Conservation (phyloP, 768 basidiomycete genomes). For the Serendipita sp. region DNA sequence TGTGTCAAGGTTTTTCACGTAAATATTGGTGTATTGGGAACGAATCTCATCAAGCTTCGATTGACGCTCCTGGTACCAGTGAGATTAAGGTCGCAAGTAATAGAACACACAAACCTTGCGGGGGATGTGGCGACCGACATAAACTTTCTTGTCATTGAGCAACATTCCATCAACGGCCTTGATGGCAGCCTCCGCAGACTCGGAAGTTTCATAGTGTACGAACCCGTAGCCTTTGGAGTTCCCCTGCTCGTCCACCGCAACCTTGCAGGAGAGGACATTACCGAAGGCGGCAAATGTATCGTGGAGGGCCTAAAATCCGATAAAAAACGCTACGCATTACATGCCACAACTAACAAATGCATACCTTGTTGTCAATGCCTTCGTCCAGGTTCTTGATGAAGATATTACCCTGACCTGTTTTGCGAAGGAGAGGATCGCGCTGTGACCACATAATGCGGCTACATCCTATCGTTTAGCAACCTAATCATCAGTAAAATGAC, state of each 20-base stretch:
- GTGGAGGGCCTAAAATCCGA: constrained; percentile 62
- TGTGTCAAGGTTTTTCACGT: constrained; percentile 88
- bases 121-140: constrained; percentile 91
- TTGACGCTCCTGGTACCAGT: constrained; percentile 65
- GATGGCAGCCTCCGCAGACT: constrained; percentile 90
- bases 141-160: constrained; percentile 99
- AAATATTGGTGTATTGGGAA: constrained; percentile 93
- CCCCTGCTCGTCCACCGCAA: constrained; percentile 89
- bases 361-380: constrained; percentile 89
- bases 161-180: constrained; percentile 99
- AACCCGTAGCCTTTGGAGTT: constrained; percentile 96
- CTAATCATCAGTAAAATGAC: background rate
- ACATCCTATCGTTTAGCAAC: constrained; percentile 6
- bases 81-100: background rate
- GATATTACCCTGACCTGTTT: constrained; percentile 98
- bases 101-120: constrained; percentile 51
- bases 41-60: constrained; percentile 98
- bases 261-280: constrained; percentile 97
- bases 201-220: constrained; percentile 96
- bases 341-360: constrained; percentile 6
- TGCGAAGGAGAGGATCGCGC: constrained; percentile 96
- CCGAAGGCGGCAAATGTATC: constrained; percentile 99
- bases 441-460: constrained; percentile 99
- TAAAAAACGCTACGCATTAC: background rate
- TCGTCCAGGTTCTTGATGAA: constrained; percentile 99